Percentiles rank a stretch among this genome's conserved stretches.
phyloP scores from a whole-genome alignment of 305 asterid genomes.

The Euphrasia arctica region DNA sequence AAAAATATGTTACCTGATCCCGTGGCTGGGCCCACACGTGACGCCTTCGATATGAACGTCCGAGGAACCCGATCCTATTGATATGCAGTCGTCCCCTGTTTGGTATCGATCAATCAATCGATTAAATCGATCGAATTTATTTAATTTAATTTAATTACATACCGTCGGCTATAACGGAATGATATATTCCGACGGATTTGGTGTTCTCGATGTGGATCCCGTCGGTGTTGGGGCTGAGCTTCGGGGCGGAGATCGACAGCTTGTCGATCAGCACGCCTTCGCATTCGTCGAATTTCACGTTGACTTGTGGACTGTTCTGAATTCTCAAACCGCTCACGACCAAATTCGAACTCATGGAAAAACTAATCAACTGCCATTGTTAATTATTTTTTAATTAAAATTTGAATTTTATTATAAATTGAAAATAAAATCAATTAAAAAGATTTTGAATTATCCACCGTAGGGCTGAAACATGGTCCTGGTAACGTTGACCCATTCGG shows the following conservation, averaged over 20 bases:
- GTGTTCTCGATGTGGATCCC: conserved; percentile 92
- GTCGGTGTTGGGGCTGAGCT: conserved; percentile 91
- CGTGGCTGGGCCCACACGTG: conserved; percentile 97
- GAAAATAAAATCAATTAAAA: neutral
- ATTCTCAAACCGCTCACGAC: conserved; percentile 60
- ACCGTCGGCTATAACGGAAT: conserved; percentile 77
- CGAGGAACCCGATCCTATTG: conserved; percentile 81
- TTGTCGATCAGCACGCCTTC: conserved; percentile 61
- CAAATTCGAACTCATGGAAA: conserved; percentile 90
- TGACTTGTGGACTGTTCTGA: conserved; percentile 88
- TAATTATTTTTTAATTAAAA: neutral
- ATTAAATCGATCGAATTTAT: neutral
- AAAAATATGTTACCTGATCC: conserved; percentile 59
- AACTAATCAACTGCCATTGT: conserved; percentile 61
- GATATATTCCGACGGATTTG: conserved; percentile 68
- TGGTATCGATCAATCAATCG: neutral
- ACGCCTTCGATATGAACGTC: conserved; percentile 78
- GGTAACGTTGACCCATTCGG: conserved; percentile 86
- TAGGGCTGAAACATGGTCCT: conserved; percentile 96
- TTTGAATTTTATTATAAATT: neutral
- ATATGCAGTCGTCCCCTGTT: conserved; percentile 94
- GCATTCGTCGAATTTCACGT: conserved; percentile 90
- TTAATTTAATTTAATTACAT: neutral
- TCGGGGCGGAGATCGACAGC: conserved; percentile 76
- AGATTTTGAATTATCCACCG: conserved; percentile 44